Evolutionary conservation across 139 green algal species (phyloP), one percentile per base, ranked within the genome.

Genomic region (Klebsormidium nitens): DNA sequence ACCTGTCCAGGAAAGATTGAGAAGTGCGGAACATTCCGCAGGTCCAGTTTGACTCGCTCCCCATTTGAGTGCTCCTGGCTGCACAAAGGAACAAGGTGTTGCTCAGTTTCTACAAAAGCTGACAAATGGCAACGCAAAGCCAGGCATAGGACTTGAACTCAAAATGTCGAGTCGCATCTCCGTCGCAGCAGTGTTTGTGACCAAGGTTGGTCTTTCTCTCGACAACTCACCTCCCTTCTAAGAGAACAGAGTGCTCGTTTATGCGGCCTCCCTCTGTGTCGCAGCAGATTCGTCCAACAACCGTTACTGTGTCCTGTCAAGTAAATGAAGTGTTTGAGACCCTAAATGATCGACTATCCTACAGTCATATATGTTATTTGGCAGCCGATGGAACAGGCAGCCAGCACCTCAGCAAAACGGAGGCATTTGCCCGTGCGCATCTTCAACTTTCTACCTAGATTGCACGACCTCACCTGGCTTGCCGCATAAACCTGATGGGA

Each of bases 1-100:
- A 74, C 66, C 66, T 77, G 69, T 11, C 76, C 76, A 31, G 76
- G 76, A 29, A 82, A 84, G 56, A 82, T 29, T 19, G 57, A 82
- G 36, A 77, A 79, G 2, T 28, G 36, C 34, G 39, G 39, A 38
- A 82, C 32, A 36, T 82, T 66, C 31, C 46, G 48, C 34, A 82
- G 44, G 36, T 82, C 76, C 46, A 82, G 59, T 1, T 38, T 68
- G 0, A 82, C 69, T 5, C 75, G 34, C 6, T 38, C 47, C 1
- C 74, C 74, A 64, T 50, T 19, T 4, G 5, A 48, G 29, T 67
- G 49, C 50, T 26, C 5, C 37, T 36, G 38, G 32, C 37, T 46
- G 52, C 8, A 8, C 11, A 14, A 14, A 50, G 8, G 14, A 50
- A 50, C 8, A 50, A 50, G 11, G 14, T n/a, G n/a, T n/a, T n/a